Base-by-base conservation (phyloP, 2,329 filamentous ascomycete genomes). In the Trematosphaeria pertusa region DNA sequence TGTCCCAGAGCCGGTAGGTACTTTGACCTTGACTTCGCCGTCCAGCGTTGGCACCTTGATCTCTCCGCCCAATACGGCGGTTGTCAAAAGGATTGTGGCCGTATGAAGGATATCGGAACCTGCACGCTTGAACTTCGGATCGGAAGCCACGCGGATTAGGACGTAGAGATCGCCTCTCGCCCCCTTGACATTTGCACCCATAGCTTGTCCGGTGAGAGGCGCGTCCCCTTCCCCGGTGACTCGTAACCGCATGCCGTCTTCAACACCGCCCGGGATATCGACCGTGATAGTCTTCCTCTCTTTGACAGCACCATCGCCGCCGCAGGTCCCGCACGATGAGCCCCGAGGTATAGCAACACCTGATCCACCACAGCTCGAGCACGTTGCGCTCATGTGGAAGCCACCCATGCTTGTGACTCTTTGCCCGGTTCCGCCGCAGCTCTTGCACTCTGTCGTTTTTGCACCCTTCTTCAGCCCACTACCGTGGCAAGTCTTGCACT, bases 351-450 rank as follows among this genome's bases (percentile, higher is more conserved):
- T 87, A 2, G 82, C 80, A 41, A 86, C 78, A 37, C 94, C 94
- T 34, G 83, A 86, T 3, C 94, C 94, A 40, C 86, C 86, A 70
- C 94, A 99, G 26, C 84, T 76, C 15, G 83, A 80, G 72, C 94
- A 99, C 1, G 91, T 95, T 52, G 89, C 90, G 4, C 89, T 90
- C 87, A 99, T 93, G 76, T 97, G 93, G 76, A 99, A 97, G 18
- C 91, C 92, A 43, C 91, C 91, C 82, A 97, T 88, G 65, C 91
- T 87, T 72, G 96, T 91, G 37, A 97, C 87, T 46, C 89, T 82
- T 28, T 88, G 89, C 39, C 94, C 94, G 1, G 91, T 91, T 12
- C 94, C 94, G 51, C 88, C 87, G 70, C 94, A 99, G 42, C 82
- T 78, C 69, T 85, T 86, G 74, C 94, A 99, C 52, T 85, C 78